Conservation (phyloP, 495 filamentous ascomycete genomes). For the Sphaerosporella brunnea region DNA sequence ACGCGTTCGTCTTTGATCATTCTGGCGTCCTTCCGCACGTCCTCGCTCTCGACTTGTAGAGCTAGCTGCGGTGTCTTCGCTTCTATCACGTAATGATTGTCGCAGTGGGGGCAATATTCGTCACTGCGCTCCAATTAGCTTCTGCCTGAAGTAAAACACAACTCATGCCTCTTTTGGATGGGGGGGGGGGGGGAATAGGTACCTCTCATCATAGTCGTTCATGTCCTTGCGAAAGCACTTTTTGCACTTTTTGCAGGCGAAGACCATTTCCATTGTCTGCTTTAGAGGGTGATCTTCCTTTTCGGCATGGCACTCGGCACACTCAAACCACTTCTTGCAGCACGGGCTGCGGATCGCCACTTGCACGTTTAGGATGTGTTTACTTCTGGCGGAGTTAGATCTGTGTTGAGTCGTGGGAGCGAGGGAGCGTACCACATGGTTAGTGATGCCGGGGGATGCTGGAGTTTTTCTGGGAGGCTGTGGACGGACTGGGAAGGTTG, state of each 20-base stretch:
- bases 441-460: too few relatives aligned
- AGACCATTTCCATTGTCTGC: slow-evolving; percentile 75
- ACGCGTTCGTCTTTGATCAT: slow-evolving; percentile 92
- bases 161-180: too few relatives aligned
- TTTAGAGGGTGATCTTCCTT: slow-evolving; percentile 54
- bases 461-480: too few relatives aligned
- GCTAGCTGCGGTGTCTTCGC: slow-evolving; percentile 63
- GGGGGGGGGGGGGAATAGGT: too few relatives aligned
- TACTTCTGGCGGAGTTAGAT: slow-evolving; percentile 32
- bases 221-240: slow-evolving; percentile 94
- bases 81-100: slow-evolving; percentile 92
- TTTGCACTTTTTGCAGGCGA: slow-evolving; percentile 96
- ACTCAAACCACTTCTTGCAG: slow-evolving; percentile 98
- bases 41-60: slow-evolving; percentile 74
- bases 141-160: too few relatives aligned
- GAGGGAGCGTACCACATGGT: too few relatives aligned
- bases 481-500: neutral
- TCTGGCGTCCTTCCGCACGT: slow-evolving; percentile 61
- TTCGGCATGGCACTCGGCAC: slow-evolving; percentile 84
- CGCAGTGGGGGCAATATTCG: slow-evolving; percentile 98
- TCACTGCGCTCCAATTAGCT: slow-evolving; percentile 37
- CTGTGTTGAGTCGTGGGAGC: neutral
- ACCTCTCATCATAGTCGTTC: slow-evolving; percentile 76
- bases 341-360: slow-evolving; percentile 89
- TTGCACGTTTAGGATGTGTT: slow-evolving; percentile 96